Evolutionary conservation across 140 eudicot genomes (phyloP), one percentile per base, ranked within the genome.

Genomic region (Flaveria floridana): DNA sequence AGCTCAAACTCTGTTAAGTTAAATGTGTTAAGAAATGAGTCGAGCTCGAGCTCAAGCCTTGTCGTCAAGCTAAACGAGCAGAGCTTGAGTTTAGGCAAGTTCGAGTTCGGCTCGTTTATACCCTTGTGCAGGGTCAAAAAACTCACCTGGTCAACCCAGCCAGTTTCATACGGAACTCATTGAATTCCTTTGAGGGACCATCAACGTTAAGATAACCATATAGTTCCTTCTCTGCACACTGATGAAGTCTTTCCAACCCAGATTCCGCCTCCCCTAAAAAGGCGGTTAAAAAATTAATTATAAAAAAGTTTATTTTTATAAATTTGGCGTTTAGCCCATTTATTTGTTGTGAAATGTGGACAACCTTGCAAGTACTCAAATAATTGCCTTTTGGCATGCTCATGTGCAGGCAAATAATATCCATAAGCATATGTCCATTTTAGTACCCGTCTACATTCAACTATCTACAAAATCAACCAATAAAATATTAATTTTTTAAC

Each of bases 401-500:
- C 99, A 37, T 82, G 91, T 73, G 89, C 99, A 2, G 89, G 90
- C 63, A 94, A 79, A 79, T 94, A 94, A 82, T 82, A 94, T 76
- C 99, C 99, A 78, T 94, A 94, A 25, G 97, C 96, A 70, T 94
- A 90, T 46, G 99, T 94, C 99, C 99, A 94, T 76, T 94, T 94
- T 9, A 94, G 81, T 72, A 94, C 99, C 51, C 99, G 84, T 76
- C 99, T 88, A 76, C 99, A 95, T 83, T 95, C 99, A 73, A 95
- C 99, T 80, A 95, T 95, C 99, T 94, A 85, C 81, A 80, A 74
- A 39, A 20, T 58, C 46, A 42, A 42, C 25, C 2, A 61, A n/a
- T 9, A 18, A 9, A 34, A 18, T 65, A 34, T 6, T n/a, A 2
- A 39, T 8, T 0, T 3, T 3, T 50, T n/a, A 37, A 50, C 39